Base-by-base conservation (phyloP, 2,329 filamentous ascomycete species). In the Fusarium sp. region DNA sequence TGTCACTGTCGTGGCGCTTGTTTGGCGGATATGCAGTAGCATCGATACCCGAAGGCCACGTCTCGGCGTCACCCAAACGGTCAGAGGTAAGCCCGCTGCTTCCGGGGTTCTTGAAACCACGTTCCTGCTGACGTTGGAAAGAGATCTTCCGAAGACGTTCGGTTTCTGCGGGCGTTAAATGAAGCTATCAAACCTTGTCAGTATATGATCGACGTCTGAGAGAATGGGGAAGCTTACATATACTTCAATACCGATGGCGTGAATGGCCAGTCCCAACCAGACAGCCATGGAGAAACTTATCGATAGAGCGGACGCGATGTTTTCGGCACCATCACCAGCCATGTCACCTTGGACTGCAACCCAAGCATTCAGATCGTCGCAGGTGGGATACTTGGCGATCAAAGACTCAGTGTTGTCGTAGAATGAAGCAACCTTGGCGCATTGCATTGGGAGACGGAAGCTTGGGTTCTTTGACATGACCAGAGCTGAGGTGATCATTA, bases 271-370 rank as follows among this genome's bases (percentile, higher is more conserved):
- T 3, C 49, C 65, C 7, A 69, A 32, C 40, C 65, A 69, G 1
- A 65, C n/a, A 0, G 18, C 54, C n/a, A 60, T 26, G 3, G 54
- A 65, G 26, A 65, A 69, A 1, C 65, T 60, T 1, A 69, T 11
- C 3, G 50, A 56, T 9, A 69, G 60, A 5, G 65, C 65, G 7
- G 65, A 44, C 15, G 30, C 60, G 9, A 61, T 40, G 8, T 69
- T 60, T 17, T 69, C 65, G 3, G 44, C 3, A 15, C 54, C 32
- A 1, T 67, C 55, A 6, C 67, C 65, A 1, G 18, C 12, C 60
- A 69, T 65, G 8, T 60, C 66, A 0, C 65, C 67, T 9, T 69
- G 67, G 0, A 69, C 14, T 3, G 67, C 65, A 14, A 69, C 60
- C 67, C 67, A 69, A 2, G 42, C 60, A 17, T 52, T 13, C 2